Percentiles rank a stretch among this genome's conserved stretches.
Conservation (phyloP, 1,284 basidiomycete species). For the Vanrija pseudolonga region DNA sequence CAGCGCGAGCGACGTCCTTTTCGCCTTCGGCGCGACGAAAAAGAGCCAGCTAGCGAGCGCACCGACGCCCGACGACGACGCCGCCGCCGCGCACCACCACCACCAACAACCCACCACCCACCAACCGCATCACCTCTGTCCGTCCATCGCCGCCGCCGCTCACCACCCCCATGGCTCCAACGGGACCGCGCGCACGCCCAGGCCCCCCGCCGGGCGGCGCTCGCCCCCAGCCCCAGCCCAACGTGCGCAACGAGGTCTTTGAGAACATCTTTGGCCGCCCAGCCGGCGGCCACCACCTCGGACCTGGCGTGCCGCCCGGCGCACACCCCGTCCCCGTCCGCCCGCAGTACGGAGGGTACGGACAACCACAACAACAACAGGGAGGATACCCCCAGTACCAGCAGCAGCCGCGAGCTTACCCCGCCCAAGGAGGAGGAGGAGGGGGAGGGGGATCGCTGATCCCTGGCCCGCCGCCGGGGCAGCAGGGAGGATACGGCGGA, state of each 20-base stretch:
- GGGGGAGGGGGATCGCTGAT: background rate
- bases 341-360: background rate
- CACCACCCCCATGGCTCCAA: background rate
- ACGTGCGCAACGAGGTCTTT: constrained; percentile 44
- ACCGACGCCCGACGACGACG: too few relatives aligned
- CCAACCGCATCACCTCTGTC: background rate
- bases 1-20: too few relatives aligned
- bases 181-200: background rate
- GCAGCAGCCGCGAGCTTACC: background rate
- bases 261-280: constrained; percentile 50
- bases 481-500: too few relatives aligned
- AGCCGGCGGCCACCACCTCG: constrained; percentile 44
- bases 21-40: too few relatives aligned
- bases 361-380: background rate
- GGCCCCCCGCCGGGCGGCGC: background rate
- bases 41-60: too few relatives aligned
- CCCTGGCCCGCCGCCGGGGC: background rate
- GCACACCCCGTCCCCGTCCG: background rate
- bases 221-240: constrained; percentile 18
- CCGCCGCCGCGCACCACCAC: too few relatives aligned
- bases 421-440: background rate
- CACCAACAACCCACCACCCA: too few relatives aligned
- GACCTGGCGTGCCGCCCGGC: constrained; percentile 6
- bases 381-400: constrained; percentile 2
- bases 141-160: background rate